phyloP scores from a whole-genome alignment of 306 rosid species.

The Datisca glomerata region DNA sequence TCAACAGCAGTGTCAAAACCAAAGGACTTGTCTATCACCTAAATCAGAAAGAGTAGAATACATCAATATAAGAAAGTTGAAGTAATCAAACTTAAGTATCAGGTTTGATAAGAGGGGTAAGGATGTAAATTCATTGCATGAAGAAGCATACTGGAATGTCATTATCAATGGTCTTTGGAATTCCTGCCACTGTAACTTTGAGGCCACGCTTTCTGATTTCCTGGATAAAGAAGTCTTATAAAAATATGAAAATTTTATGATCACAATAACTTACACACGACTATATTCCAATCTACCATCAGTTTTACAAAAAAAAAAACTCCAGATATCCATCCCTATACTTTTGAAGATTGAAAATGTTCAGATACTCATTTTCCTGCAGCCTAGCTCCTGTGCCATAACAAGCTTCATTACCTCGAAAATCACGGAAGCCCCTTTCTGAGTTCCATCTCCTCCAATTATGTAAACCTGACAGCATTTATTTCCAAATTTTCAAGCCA shows the following conservation, averaged over 20 bases:
- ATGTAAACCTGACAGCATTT: conserved; percentile 41
- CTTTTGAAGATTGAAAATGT: too few relatives aligned
- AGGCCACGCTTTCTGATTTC: conserved; percentile 45
- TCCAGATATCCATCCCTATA: too few relatives aligned
- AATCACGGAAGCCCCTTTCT: conserved; percentile 37
- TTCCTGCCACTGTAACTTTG: conserved; percentile 45
- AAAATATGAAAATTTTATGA: not conserved
- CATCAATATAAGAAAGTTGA: too few relatives aligned
- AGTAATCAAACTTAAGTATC: too few relatives aligned
- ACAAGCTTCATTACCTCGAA: conserved; percentile 23
- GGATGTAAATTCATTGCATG: not conserved
- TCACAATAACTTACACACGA: too few relatives aligned
- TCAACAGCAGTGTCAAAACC: too few relatives aligned
- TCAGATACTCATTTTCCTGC: not conserved
- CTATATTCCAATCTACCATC: too few relatives aligned
- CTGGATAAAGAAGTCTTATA: conserved; percentile 11
- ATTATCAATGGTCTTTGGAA: conserved; percentile 49
- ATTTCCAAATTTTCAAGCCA: too few relatives aligned
- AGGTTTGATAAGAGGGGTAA: too few relatives aligned
- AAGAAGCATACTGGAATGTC: conserved; percentile 31
- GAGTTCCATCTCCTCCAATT: conserved; percentile 49
- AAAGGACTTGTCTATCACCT: conserved; percentile 56
- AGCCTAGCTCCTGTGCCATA: not conserved
- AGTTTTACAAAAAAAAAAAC: too few relatives aligned
- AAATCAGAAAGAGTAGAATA: conserved; percentile 3